A percentile compares a stretch with the other conserved stretches of the same genome.
Conservation (phyloP, 148 eudicot species). For the Nepenthes gracilis region DNA sequence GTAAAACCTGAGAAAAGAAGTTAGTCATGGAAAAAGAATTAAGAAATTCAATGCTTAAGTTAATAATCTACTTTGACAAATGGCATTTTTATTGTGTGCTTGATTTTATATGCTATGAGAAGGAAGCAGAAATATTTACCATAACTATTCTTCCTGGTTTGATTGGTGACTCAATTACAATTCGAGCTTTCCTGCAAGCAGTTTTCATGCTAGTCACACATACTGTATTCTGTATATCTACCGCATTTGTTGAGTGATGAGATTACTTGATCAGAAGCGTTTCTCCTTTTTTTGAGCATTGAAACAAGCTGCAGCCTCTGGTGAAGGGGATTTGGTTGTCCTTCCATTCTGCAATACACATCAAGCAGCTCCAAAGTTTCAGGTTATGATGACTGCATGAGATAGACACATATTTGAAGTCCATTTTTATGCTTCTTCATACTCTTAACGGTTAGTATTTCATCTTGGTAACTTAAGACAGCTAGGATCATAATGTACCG, state of each 20-base stretch:
- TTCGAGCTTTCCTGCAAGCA: slow-evolving; percentile 50
- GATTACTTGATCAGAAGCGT: slow-evolving; percentile 50
- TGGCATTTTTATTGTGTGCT: neutral
- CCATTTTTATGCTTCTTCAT: neutral
- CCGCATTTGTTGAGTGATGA: neutral
- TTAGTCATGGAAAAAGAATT: neutral
- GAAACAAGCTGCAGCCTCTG: slow-evolving; percentile 64
- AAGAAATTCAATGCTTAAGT: neutral
- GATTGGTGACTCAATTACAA: slow-evolving; percentile 67
- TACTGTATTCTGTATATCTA: neutral
- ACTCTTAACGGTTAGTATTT: no score
- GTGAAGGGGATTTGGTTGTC: slow-evolving; percentile 63
- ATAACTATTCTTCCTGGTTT: slow-evolving; percentile 68
- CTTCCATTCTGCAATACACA: slow-evolving; percentile 63
- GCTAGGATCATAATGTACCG: no score
- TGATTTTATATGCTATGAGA: neutral
- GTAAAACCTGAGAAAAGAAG: slow-evolving; percentile 28
- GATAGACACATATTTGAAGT: neutral
- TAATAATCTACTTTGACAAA: neutral
- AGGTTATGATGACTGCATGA: neutral
- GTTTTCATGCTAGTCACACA: neutral
- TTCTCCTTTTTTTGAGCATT: slow-evolving; percentile 31
- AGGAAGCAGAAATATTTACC: slow-evolving; percentile 29
- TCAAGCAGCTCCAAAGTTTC: neutral
- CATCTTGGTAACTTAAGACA: no score